A percentile compares a stretch with the other conserved stretches of the same genome.
These are phyloP conservation scores for Taphrina flavorubra DNA, from an alignment of 1,139 yeast species.

Conservation along the genomic window DNA sequence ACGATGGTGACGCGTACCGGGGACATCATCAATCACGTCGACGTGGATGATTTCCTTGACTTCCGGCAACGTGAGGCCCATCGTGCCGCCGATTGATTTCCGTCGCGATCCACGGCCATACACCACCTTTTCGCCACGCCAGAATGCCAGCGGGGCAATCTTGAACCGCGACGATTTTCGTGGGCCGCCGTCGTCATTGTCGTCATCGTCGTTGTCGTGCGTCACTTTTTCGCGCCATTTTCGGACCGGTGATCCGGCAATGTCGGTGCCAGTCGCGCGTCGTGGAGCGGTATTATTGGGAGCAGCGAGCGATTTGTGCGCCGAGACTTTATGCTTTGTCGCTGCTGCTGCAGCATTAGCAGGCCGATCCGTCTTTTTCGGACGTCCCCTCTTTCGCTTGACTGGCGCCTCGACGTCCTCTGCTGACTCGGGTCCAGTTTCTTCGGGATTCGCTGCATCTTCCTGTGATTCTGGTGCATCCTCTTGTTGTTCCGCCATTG, in stretches of 20 bases:
- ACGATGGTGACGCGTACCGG: background rate
- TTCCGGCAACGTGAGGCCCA: slow-evolving; percentile 47
- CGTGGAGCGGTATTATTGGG: background rate
- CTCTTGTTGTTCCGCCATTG: slow-evolving; percentile 6
- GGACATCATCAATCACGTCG: slow-evolving; percentile 38
- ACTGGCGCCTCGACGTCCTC: slow-evolving; percentile 14
- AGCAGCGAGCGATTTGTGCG: background rate
- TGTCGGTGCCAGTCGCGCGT: slow-evolving; percentile 6
- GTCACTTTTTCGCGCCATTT: slow-evolving; percentile 39
- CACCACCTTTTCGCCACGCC: slow-evolving; percentile 81
- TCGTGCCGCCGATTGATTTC: slow-evolving; percentile 46
- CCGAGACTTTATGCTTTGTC: background rate
- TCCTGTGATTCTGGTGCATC: slow-evolving; percentile 17
- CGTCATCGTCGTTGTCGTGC: slow-evolving; percentile 35
- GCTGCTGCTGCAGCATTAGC: background rate
- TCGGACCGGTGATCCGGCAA: slow-evolving; percentile 13
- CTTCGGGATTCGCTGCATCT: slow-evolving; percentile 37
- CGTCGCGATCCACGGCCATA: slow-evolving; percentile 58
- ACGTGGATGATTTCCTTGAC: slow-evolving; percentile 49
- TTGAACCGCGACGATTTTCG: slow-evolving; percentile 68
- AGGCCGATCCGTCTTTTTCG: background rate
- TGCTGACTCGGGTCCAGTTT: slow-evolving; percentile 33
- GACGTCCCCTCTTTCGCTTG: slow-evolving; percentile 3
- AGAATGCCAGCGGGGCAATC: slow-evolving; percentile 76
- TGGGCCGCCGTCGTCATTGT: slow-evolving; percentile 44